Conservation (phyloP, 495 filamentous ascomycete genomes). For the Sporormia fimetaria region DNA sequence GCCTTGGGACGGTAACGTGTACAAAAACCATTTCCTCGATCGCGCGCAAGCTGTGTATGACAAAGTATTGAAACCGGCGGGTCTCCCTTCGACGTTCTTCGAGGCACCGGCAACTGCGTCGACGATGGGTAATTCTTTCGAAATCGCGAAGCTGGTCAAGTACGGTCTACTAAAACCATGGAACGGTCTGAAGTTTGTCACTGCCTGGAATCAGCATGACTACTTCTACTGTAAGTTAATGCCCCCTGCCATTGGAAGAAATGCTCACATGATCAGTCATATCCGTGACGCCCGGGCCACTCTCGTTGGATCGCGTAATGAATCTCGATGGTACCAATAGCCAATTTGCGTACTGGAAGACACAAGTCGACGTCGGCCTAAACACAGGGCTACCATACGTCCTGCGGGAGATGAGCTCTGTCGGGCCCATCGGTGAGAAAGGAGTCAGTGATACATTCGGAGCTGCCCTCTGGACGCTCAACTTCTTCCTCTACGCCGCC, state of each 20-base stretch:
- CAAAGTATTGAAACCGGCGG: constrained; percentile 28
- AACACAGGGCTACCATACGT: constrained; percentile 29
- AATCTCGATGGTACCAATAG: constrained; percentile 27
- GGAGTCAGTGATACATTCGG: constrained; percentile 24
- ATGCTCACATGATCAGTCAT: constrained; percentile 18
- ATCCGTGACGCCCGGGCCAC: constrained; percentile 21
- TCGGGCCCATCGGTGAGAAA: constrained; percentile 29
- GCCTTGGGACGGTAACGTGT: constrained; percentile 29
- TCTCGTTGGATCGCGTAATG: constrained; percentile 29
- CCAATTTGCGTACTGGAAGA: constrained; percentile 31
- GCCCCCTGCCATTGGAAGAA: background rate
- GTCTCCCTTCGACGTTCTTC: constrained; percentile 32
- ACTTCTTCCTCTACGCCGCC: constrained; percentile 25
- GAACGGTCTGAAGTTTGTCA: constrained; percentile 25
- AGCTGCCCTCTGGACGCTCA: constrained; percentile 24
- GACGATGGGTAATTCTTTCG: constrained; percentile 33
- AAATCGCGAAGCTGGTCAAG: constrained; percentile 27
- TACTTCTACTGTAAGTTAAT: constrained; percentile 32
- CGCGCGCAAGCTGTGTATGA: constrained; percentile 29
- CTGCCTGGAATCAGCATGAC: constrained; percentile 35
- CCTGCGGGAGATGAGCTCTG: constrained; percentile 30
- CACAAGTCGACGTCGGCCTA: constrained; percentile 26
- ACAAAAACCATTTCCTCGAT: constrained; percentile 30
- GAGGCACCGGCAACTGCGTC: constrained; percentile 32
- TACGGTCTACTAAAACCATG: constrained; percentile 18